phyloP scores from a whole-genome alignment of 148 eudicot species.

The Nepenthes mirabilis region DNA sequence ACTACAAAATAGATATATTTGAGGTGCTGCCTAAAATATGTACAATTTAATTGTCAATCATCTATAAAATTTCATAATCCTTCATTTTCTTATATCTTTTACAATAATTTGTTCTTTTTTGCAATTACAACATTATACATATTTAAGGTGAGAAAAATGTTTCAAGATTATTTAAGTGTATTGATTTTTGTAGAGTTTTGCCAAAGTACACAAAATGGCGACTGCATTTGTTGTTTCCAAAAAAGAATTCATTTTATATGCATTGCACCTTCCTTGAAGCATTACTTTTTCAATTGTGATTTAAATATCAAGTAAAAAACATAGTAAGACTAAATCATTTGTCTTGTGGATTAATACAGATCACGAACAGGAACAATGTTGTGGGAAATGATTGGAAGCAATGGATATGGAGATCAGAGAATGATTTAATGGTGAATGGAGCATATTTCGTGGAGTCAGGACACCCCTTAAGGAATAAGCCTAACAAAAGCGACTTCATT shows the following conservation, averaged over 20 bases:
- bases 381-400: slow-evolving; percentile 22
- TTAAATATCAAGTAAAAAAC: not conserved
- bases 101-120: too few relatives aligned
- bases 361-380: slow-evolving; percentile 28
- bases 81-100: too few relatives aligned
- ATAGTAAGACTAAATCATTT: not conserved
- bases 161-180: too few relatives aligned
- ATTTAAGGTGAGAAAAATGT: too few relatives aligned
- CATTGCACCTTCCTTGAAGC: not conserved
- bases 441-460: slow-evolving; percentile 49
- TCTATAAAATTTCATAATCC: too few relatives aligned
- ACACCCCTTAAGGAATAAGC: slow-evolving; percentile 11
- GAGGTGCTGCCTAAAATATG: too few relatives aligned
- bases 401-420: slow-evolving; percentile 49
- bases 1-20: too few relatives aligned
- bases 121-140: too few relatives aligned
- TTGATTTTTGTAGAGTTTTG: too few relatives aligned
- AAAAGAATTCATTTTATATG: not conserved
- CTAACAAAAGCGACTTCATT: slow-evolving; percentile 14
- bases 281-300: not conserved
- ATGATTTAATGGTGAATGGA: slow-evolving; percentile 33
- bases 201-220: too few relatives aligned
- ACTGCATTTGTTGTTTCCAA: too few relatives aligned
- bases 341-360: slow-evolving; percentile 10
- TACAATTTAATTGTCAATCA: too few relatives aligned